These are phyloP conservation scores for Microcyclosporella mali DNA, from an alignment of 2,329 filamentous ascomycete genomes.

Conservation along the genomic window DNA sequence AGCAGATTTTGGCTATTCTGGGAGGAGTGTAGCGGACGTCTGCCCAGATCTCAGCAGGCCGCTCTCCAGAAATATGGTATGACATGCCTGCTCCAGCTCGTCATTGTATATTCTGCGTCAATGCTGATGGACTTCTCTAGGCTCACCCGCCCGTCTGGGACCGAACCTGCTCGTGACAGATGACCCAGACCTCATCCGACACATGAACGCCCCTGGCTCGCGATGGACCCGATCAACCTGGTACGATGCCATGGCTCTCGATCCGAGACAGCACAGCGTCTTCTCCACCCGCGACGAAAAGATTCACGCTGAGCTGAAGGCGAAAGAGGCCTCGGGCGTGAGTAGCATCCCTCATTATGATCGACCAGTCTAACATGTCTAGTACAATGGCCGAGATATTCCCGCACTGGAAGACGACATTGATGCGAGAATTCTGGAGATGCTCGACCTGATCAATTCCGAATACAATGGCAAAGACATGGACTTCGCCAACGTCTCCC, in stretches of 20 bases:
- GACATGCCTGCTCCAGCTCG: not conserved
- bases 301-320: constrained; percentile 42
- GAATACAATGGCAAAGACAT: constrained; percentile 38
- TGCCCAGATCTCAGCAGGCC: constrained; percentile 18
- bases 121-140: constrained; percentile 19
- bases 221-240: constrained; percentile 33
- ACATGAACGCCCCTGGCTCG: constrained; percentile 36
- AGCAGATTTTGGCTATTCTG: constrained; percentile 26
- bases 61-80: constrained; percentile 26
- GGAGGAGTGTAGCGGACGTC: constrained; percentile 17
- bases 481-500: constrained; percentile 4
- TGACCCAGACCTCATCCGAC: constrained; percentile 44
- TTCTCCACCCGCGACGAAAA: constrained; percentile 48
- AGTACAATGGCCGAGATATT: constrained; percentile 55
- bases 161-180: constrained; percentile 47
- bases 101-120: constrained; percentile 1
- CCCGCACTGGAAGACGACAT: constrained; percentile 45
- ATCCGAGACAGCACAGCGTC: constrained; percentile 50
- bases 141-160: constrained; percentile 41
- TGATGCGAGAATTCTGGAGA: constrained; percentile 42
- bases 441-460: constrained; percentile 45
- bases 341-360: constrained; percentile 7
- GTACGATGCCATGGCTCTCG: constrained; percentile 47
- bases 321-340: constrained; percentile 49
- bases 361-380: constrained; percentile 1